These are phyloP conservation scores for Tuber brumale DNA, from an alignment of 495 filamentous ascomycete species.

Conservation along the genomic window DNA sequence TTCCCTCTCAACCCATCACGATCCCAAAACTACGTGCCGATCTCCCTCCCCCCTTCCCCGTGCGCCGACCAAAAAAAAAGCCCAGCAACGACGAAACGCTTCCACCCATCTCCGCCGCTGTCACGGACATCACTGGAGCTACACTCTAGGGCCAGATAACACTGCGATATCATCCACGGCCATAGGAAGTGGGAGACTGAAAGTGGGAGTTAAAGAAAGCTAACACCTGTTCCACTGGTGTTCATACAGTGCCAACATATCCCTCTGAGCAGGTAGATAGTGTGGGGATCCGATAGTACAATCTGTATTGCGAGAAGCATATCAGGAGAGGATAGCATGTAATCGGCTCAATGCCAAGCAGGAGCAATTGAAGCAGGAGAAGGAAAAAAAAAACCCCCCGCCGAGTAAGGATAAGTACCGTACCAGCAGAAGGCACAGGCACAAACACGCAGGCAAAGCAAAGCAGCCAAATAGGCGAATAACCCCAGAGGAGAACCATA, in stretches of 20 bases:
- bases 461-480: background rate
- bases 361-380: background rate
- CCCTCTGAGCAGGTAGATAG: background rate
- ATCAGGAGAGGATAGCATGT: too few relatives aligned
- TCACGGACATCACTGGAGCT: background rate
- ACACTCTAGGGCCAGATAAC: background rate
- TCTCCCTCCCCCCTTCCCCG: background rate
- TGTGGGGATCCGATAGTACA: background rate
- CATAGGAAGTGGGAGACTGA: background rate
- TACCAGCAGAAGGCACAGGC: background rate
- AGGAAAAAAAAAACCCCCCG: background rate
- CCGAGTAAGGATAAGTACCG: background rate
- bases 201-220: background rate
- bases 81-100: background rate
- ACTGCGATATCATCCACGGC: background rate
- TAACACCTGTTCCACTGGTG: background rate
- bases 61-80: background rate
- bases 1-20: background rate
- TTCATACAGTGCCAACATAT: background rate
- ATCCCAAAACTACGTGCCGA: background rate
- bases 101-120: background rate
- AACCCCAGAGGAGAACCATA: background rate
- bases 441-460: background rate
- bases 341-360: background rate
- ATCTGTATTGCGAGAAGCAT: background rate